These are phyloP conservation scores for Sporothrix mexicana DNA, from an alignment of 2,329 filamentous ascomycete species.

Conservation along the genomic window DNA sequence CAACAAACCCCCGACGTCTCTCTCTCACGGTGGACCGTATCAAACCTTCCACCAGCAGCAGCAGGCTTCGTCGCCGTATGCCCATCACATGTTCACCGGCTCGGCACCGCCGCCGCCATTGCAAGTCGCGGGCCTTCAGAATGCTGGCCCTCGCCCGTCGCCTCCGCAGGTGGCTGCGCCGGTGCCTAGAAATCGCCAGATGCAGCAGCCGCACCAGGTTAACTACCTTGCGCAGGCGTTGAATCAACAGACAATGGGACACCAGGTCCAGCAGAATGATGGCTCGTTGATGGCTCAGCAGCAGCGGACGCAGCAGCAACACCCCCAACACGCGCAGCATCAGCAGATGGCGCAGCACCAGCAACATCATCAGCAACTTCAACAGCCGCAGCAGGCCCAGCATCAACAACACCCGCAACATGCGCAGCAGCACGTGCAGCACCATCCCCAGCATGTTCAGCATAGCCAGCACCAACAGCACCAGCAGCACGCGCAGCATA, in stretches of 20 bases:
- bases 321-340: slow-evolving; percentile 39
- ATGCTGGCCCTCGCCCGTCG: slow-evolving; percentile 50
- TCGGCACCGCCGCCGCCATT: slow-evolving; percentile 55
- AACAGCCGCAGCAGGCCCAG: slow-evolving; percentile 29
- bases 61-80: slow-evolving; percentile 52
- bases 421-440: slow-evolving; percentile 32
- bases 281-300: slow-evolving; percentile 44
- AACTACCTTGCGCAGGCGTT: slow-evolving; percentile 47
- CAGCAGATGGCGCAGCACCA: slow-evolving; percentile 36
- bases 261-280: slow-evolving; percentile 43
- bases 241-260: slow-evolving; percentile 45
- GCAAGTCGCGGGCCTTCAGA: slow-evolving; percentile 55
- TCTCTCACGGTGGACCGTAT: slow-evolving; percentile 60
- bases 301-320: slow-evolving; percentile 39
- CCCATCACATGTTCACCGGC: slow-evolving; percentile 59
- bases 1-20: slow-evolving; percentile 58
- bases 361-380: slow-evolving; percentile 32
- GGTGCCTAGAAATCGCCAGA: slow-evolving; percentile 54
- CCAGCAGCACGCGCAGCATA: slow-evolving; percentile 35
- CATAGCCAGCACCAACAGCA: slow-evolving; percentile 34
- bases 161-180: slow-evolving; percentile 57
- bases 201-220: slow-evolving; percentile 47
- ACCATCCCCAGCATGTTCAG: slow-evolving; percentile 37
- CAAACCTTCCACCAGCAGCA: slow-evolving; percentile 56
- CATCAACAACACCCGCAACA: slow-evolving; percentile 32